Evolutionary conservation across 495 filamentous ascomycete genomes (phyloP).

Genomic region (Apodospora peruviana): DNA sequence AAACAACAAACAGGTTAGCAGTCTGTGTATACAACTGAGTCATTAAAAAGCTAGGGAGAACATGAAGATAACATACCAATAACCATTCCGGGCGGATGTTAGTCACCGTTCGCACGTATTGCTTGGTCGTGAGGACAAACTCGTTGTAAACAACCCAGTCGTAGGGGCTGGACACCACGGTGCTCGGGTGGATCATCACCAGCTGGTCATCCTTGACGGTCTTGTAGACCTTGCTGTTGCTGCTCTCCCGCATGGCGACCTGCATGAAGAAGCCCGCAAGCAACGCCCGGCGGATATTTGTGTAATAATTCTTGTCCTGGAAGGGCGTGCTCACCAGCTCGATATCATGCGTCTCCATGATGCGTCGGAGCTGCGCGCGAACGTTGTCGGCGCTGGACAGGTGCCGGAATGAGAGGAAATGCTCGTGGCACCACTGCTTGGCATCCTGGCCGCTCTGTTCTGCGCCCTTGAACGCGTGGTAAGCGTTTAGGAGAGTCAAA

Average conservation of each 20-base stretch:
- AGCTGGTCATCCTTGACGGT: conserved; percentile 92
- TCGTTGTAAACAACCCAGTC: conserved; percentile 99
- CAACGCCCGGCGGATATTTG: conserved; percentile 91
- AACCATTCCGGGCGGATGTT: conserved; percentile 77
- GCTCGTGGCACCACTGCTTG: conserved; percentile 93
- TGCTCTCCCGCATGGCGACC: conserved; percentile 81
- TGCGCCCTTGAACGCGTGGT: conserved; percentile 87
- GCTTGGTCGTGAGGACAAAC: conserved; percentile 95
- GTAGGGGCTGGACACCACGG: conserved; percentile 73
- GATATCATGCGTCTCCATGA: conserved; percentile 89
- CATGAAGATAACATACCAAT: conserved; percentile 67
- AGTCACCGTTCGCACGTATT: conserved; percentile 72
- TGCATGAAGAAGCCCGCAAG: conserved; percentile 99
- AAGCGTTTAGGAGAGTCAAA: conserved; percentile 92
- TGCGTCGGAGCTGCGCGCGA: conserved; percentile 79
- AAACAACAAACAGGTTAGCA: neutral
- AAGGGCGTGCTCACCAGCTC: conserved; percentile 84
- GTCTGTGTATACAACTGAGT: neutral
- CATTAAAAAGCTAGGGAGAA: too few species aligned
- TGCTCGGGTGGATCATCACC: conserved; percentile 89
- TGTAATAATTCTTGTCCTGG: conserved; percentile 95
- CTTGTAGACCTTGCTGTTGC: conserved; percentile 74
- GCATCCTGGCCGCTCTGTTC: conserved; percentile 63
- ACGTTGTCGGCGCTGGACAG: conserved; percentile 93
- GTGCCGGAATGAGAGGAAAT: conserved; percentile 87